A percentile compares a stretch with the other conserved stretches of the same genome.
phyloP scores from a whole-genome alignment of 148 eudicot species.

The Vaccinium myrtillus region DNA sequence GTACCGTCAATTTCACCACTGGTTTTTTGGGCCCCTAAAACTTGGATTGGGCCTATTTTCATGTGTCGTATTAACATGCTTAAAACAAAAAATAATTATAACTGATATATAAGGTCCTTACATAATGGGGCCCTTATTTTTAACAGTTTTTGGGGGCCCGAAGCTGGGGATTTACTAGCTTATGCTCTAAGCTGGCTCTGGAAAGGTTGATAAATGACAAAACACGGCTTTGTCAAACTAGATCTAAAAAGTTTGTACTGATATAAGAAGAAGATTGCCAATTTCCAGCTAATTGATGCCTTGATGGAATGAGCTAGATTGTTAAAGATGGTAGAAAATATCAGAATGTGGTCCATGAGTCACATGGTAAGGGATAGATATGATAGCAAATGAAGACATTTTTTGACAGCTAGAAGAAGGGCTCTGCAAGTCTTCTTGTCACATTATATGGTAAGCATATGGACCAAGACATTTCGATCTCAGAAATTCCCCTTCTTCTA shows the following conservation, averaged over 20 bases:
- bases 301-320: not conserved
- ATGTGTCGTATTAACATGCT: no score
- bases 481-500: constrained; percentile 21
- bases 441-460: not conserved
- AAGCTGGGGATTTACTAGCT: no score
- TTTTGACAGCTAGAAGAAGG: not conserved
- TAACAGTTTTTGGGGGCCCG: no score
- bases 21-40: no score
- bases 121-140: no score
- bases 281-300: not conserved
- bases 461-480: constrained; percentile 18
- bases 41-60: no score
- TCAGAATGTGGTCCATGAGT: constrained; percentile 10
- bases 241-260: not conserved
- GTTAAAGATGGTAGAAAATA: not conserved
- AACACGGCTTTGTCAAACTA: not conserved
- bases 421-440: constrained; percentile 12
- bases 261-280: not conserved
- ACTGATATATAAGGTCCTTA: no score
- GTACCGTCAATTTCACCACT: no score
- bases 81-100: no score
- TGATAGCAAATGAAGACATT: not conserved
- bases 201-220: not conserved
- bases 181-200: no score
- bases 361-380: not conserved